Evolutionary conservation across 2,329 filamentous ascomycete genomes (phyloP), one percentile per base, ranked within the genome.

Genomic region (Colletotrichum plurivorum): DNA sequence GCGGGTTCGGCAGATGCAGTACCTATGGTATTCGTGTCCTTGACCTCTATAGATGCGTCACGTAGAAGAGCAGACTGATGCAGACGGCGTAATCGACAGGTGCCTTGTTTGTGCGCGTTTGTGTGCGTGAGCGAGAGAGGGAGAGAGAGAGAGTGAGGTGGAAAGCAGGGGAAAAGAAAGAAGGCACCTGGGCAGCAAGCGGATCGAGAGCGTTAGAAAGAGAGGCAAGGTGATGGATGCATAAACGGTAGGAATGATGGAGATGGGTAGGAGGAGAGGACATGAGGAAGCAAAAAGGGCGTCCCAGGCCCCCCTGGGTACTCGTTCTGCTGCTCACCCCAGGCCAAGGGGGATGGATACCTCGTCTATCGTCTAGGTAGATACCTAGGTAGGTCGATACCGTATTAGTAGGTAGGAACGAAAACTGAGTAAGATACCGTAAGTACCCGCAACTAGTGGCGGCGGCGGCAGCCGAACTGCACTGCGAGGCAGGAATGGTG

Each of bases 271-370:
- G 56, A 56, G 63, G 52, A 64, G 65, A 68, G 61, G 53, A 60
- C 55, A 59, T 53, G 39, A 69, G 65, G 59, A 52, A 69, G 69
- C 59, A 55, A 71, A 63, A 63, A 63, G 9, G 27, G 64, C 58
- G 53, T 58, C 54, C 18, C 20, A 31, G 27, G 45, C 55, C 62
- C 62, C 20, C 39, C 31, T 53, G 49, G 27, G 41, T 31, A 31
- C 27, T 31, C 27, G 27, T 31, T 31, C 27, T 31, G 27, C 7
- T 13, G 36, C 39, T 41, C 18, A 25, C 45, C 46, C 27, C 15
- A 49, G 49, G 41, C 39, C 25, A 45, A 46, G 39, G 25, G 36
- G 41, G 51, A 53, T 18, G 20, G 5, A n/a, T 45, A 63, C 39
- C 39, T 54, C 18, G 41, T n/a, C 59, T 46, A 46, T 18, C 43